A percentile compares a stretch with the other conserved stretches of the same genome.
Evolutionary conservation across 768 basidiomycete species (phyloP).

Genomic region (Tulasnella sp.): DNA sequence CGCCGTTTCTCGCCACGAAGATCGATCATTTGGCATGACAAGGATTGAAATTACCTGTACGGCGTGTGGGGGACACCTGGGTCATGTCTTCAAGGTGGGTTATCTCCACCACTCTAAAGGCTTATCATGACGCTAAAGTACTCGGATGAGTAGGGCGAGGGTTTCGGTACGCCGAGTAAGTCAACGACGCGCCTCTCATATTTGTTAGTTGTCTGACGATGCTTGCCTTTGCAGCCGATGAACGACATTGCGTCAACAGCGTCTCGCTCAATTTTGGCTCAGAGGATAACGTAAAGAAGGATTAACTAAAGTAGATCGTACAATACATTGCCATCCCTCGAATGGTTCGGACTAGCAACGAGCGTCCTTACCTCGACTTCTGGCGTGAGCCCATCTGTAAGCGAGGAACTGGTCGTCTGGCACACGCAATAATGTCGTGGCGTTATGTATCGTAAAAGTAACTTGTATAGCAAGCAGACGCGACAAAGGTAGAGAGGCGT

Average conservation of each 20-base stretch:
- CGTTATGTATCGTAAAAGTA: not conserved
- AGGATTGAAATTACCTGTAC: constrained; percentile 83
- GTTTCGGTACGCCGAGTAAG: constrained; percentile 69
- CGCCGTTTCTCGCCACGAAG: constrained; percentile 68
- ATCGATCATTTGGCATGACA: constrained; percentile 53
- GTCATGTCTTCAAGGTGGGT: constrained; percentile 75
- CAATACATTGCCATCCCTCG: not conserved
- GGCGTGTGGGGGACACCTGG: constrained; percentile 87
- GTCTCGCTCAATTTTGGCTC: constrained; percentile 71
- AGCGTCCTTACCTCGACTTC: too few relatives aligned
- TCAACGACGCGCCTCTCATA: constrained; percentile 6
- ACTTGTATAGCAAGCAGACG: not conserved
- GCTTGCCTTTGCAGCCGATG: constrained; percentile 47
- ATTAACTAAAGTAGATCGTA: not conserved
- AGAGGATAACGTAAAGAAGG: constrained; percentile 29
- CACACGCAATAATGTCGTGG: too few relatives aligned
- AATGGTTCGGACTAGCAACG: too few relatives aligned
- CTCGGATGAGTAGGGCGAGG: constrained; percentile 50
- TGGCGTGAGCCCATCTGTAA: too few relatives aligned
- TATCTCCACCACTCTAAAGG: not conserved
- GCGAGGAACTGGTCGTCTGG: too few relatives aligned
- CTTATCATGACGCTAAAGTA: not conserved
- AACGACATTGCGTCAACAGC: constrained; percentile 87
- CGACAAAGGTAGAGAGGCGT: not conserved
- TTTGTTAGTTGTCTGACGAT: not conserved